These are phyloP conservation scores for maize (Zea mays) DNA, from an alignment of 176 grass and related monocot genomes.

Conservation along the genomic window Zm-B73-REFERENCE-NAM-5.0 NC_050097.1:204347501-204348000, in stretches of 20 bases:
- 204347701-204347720: constrained; percentile 61
- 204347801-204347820: constrained; percentile 94
- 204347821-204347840: constrained; percentile 51
- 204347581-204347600: constrained; percentile 73
- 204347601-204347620: constrained; percentile 69
- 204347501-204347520: constrained; percentile 84
- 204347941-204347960: not conserved
- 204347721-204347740: constrained; percentile 69
- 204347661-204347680: constrained; percentile 79
- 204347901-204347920: not conserved
- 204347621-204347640: constrained; percentile 83
- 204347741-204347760: constrained; percentile 65
- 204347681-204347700: constrained; percentile 94
- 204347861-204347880: not conserved
- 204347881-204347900: not conserved
- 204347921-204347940: not conserved
- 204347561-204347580: constrained; percentile 65
- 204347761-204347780: constrained; percentile 79
- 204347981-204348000: not conserved
- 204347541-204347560: constrained; percentile 65
- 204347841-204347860: not conserved
- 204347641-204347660: constrained; percentile 70
- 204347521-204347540: constrained; percentile 76
- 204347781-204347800: constrained; percentile 90
- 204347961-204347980: not conserved